Evolutionary conservation across 2,329 filamentous ascomycete species (phyloP).

Genomic region (Trichophyton simii): DNA sequence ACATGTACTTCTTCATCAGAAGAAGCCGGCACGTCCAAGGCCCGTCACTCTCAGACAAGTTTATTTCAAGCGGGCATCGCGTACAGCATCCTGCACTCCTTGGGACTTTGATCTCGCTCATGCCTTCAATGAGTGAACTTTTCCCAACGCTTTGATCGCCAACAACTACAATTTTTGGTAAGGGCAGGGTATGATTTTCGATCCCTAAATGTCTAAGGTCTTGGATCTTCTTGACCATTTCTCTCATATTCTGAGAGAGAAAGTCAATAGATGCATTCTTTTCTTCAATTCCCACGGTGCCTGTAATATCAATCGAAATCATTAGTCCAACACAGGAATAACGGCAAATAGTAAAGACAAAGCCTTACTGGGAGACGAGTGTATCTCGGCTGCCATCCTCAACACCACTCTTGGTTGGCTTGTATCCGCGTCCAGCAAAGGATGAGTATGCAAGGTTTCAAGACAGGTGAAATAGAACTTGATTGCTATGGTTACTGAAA

Average conservation of each 20-base stretch:
- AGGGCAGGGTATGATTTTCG: slow-evolving; percentile 50
- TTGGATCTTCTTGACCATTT: slow-evolving; percentile 30
- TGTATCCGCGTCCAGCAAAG: too few relatives aligned
- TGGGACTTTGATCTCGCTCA: slow-evolving; percentile 57
- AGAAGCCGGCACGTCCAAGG: slow-evolving; percentile 56
- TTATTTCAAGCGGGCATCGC: slow-evolving; percentile 67
- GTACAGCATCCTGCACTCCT: slow-evolving; percentile 63
- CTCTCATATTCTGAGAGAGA: slow-evolving; percentile 25
- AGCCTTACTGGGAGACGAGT: neutral
- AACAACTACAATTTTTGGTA: slow-evolving; percentile 71
- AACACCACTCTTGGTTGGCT: neutral
- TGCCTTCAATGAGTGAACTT: slow-evolving; percentile 51
- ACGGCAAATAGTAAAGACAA: neutral
- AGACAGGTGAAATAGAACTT: too few relatives aligned
- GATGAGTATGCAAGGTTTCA: too few relatives aligned
- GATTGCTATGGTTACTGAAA: too few relatives aligned
- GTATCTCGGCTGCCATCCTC: neutral
- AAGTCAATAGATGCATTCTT: slow-evolving; percentile 18
- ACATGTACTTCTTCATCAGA: slow-evolving; percentile 53
- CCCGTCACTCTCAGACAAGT: slow-evolving; percentile 43
- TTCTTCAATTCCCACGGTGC: slow-evolving; percentile 5
- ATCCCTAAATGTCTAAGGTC: slow-evolving; percentile 62
- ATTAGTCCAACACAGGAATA: neutral
- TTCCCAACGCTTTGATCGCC: slow-evolving; percentile 82
- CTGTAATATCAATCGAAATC: neutral